Percentiles rank a stretch among this genome's conserved stretches.
These are phyloP conservation scores for Emergomyces orientalis DNA, from an alignment of 2,329 filamentous ascomycete genomes.

Conservation along the genomic window DNA sequence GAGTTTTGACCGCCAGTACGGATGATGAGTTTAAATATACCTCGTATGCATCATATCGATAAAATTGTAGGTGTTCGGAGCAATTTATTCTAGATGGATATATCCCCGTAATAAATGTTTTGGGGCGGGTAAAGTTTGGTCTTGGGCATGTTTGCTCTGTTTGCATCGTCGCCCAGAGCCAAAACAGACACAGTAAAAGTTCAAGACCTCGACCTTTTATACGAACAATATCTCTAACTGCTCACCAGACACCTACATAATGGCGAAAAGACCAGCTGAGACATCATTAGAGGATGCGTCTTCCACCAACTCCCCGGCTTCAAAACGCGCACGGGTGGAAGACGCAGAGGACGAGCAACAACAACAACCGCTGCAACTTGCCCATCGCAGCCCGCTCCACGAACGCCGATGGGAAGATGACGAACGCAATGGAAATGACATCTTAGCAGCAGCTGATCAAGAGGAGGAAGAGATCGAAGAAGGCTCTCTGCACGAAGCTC, in stretches of 20 bases:
- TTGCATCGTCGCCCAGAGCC: conserved; percentile 14
- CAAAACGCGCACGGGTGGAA: conserved; percentile 38
- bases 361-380: conserved; percentile 4
- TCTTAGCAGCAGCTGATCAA: conserved; percentile 56
- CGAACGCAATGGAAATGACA: conserved; percentile 28
- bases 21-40: neutral
- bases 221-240: neutral
- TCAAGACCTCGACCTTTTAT: neutral
- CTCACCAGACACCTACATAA: conserved; percentile 18
- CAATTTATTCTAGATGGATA: too few species aligned
- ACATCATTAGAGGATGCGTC: conserved; percentile 31
- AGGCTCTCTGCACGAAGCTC: conserved; percentile 20
- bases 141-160: conserved; percentile 13
- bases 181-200: neutral
- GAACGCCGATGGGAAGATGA: conserved; percentile 26
- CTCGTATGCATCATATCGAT: neutral
- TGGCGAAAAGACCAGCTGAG: conserved; percentile 42
- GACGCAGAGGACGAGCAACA: conserved; percentile 21
- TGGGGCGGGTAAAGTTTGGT: neutral
- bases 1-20: conserved; percentile 17
- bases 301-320: conserved; percentile 31
- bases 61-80: neutral
- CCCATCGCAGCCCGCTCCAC: conserved; percentile 4
- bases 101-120: too few species aligned
- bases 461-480: conserved; percentile 48